Percentiles rank a stretch among this genome's conserved stretches.
phyloP scores from a whole-genome alignment of 2,329 filamentous ascomycete genomes.

The Colletotrichum sp. region DNA sequence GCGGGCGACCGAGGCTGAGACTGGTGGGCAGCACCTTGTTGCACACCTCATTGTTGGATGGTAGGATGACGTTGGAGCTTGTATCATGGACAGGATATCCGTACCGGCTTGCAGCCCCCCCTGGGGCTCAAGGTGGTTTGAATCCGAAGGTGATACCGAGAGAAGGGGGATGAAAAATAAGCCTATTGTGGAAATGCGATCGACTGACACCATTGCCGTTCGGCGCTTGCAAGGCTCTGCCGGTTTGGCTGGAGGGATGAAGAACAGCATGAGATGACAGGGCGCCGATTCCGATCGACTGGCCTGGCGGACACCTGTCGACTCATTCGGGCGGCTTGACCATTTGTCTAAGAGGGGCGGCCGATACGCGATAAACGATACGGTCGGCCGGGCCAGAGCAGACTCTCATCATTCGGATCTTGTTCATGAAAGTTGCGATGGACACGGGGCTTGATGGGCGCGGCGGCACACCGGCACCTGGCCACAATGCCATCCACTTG shows the following conservation, averaged over 20 bases:
- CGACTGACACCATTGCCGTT: slow-evolving; percentile 5
- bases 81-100: not conserved
- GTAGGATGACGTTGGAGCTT: slow-evolving; percentile 1
- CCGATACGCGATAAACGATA: not conserved
- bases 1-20: slow-evolving; percentile 1
- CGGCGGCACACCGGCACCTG: not conserved
- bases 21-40: slow-evolving; percentile 1
- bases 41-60: not conserved
- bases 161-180: not conserved
- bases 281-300: not conserved
- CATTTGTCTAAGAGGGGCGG: not conserved
- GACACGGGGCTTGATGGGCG: not conserved
- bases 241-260: not conserved
- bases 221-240: slow-evolving; percentile 1
- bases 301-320: not conserved
- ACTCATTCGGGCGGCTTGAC: not conserved
- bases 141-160: not conserved
- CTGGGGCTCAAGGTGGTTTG: not conserved
- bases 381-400: not conserved
- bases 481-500: not conserved
- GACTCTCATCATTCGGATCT: not conserved
- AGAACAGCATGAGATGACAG: slow-evolving; percentile 1
- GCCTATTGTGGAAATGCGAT: slow-evolving; percentile 6
- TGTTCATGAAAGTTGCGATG: not conserved
- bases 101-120: not conserved